A percentile compares a stretch with the other conserved stretches of the same genome.
Evolutionary conservation across 176 grass and related monocot species (phyloP).

Genomic region (Elymus sibiricus): DNA sequence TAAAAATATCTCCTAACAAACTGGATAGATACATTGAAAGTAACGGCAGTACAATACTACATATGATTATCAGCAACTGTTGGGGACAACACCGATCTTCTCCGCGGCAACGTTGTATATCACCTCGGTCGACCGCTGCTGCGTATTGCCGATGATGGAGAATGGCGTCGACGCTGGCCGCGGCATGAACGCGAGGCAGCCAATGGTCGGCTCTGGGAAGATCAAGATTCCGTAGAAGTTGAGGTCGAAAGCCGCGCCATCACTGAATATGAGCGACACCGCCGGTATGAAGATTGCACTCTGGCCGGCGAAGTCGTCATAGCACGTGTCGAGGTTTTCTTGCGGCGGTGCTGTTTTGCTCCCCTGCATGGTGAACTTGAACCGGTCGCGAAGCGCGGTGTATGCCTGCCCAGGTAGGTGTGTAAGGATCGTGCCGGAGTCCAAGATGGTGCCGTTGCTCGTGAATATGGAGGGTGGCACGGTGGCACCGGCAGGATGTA

Average conservation of each 20-base stretch:
- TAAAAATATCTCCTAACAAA: too few species aligned
- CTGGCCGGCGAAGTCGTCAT: constrained; percentile 39
- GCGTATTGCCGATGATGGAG: constrained; percentile 57
- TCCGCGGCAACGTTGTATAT: constrained; percentile 51
- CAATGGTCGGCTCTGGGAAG: constrained; percentile 10
- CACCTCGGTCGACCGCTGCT: constrained; percentile 49
- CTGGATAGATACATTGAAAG: too few species aligned
- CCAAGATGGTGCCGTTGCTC: constrained; percentile 25
- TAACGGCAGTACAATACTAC: too few species aligned
- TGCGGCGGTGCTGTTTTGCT: constrained; percentile 36
- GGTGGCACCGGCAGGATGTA: constrained; percentile 31
- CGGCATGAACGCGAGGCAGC: constrained; percentile 57
- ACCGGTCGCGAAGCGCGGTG: constrained; percentile 34
- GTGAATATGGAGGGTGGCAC: constrained; percentile 41
- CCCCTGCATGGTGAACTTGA: constrained; percentile 45
- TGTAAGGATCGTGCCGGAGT: constrained; percentile 43
- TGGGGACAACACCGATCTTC: constrained; percentile 52
- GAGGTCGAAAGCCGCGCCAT: constrained; percentile 28
- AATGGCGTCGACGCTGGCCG: not conserved
- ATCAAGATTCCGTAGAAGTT: constrained; percentile 36
- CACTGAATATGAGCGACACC: constrained; percentile 46
- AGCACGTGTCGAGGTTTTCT: constrained; percentile 60
- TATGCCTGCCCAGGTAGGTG: constrained; percentile 27
- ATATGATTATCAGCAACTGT: too few species aligned
- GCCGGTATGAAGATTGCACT: constrained; percentile 7